Evolutionary conservation across 768 basidiomycete genomes (phyloP).

Genomic region (Brasilioporus rufonigricans): DNA sequence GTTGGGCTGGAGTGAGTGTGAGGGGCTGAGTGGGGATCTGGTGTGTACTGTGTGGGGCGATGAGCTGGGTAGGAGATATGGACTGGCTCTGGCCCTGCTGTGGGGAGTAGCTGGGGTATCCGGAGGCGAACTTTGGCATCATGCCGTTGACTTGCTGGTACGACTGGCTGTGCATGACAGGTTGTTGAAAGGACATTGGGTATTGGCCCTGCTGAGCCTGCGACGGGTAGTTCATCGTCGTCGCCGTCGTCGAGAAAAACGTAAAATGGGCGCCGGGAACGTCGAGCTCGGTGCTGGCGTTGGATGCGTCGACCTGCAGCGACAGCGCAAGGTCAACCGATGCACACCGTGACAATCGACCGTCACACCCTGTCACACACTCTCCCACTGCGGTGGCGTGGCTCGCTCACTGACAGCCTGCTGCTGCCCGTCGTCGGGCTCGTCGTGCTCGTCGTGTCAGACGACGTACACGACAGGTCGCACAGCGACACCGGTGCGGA

Average conservation of each 20-base stretch:
- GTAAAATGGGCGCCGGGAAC: constrained; percentile 1
- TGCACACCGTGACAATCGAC: constrained; percentile 12
- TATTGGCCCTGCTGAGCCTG: constrained; percentile 25
- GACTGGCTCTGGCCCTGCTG: constrained; percentile 17
- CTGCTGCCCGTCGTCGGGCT: neutral
- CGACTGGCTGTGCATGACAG: constrained; percentile 12
- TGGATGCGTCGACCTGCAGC: constrained; percentile 4
- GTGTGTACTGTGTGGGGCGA: constrained; percentile 11
- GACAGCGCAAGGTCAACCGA: constrained; percentile 13
- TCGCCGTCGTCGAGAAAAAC: constrained; percentile 3
- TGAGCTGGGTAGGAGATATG: constrained; percentile 29
- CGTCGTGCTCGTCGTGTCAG: neutral
- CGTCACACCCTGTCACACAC: constrained; percentile 30
- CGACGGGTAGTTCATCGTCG: constrained; percentile 26
- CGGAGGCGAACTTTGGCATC: constrained; percentile 14
- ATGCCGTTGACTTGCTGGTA: constrained; percentile 18
- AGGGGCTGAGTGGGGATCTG: constrained; percentile 17
- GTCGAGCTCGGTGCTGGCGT: constrained; percentile 2
- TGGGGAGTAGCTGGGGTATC: constrained; percentile 10
- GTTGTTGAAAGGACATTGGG: constrained; percentile 25
- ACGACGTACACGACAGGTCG: neutral
- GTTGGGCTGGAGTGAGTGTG: constrained; percentile 36
- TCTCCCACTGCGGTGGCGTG: constrained; percentile 8
- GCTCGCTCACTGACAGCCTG: neutral
- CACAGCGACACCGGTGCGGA: neutral